These are phyloP conservation scores for Athelia sp. DNA, from an alignment of 1,284 basidiomycete genomes.

Conservation along the genomic window DNA sequence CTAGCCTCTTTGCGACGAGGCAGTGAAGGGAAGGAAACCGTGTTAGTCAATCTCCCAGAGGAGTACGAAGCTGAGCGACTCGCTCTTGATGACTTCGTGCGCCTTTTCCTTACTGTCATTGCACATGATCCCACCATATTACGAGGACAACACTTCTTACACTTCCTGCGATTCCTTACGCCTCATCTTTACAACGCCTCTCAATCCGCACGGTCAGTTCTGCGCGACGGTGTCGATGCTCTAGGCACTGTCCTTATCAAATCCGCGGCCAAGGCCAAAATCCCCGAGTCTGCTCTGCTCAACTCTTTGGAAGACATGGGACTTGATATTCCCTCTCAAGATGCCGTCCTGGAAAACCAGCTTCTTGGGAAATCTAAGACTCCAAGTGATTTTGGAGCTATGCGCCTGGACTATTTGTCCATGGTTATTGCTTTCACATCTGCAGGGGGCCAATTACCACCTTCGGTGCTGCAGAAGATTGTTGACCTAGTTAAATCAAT, in stretches of 20 bases:
- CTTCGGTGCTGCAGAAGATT: constrained; percentile 41
- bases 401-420: constrained; percentile 63
- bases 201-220: constrained; percentile 42
- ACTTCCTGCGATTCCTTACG: constrained; percentile 52
- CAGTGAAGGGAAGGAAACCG: constrained; percentile 25
- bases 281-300: constrained; percentile 28
- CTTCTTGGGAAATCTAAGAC: constrained; percentile 36
- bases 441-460: constrained; percentile 51
- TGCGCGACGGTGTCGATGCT: constrained; percentile 67
- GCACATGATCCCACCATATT: constrained; percentile 66
- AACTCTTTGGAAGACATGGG: constrained; percentile 21
- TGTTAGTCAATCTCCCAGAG: constrained; percentile 47
- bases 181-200: constrained; percentile 57
- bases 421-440: constrained; percentile 52
- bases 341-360: constrained; percentile 27
- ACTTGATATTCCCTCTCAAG: constrained; percentile 17
- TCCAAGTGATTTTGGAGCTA: constrained; percentile 48
- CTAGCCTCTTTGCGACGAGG: constrained; percentile 48
- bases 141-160: constrained; percentile 66
- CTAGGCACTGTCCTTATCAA: constrained; percentile 55
- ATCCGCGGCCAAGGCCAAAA: constrained; percentile 41
- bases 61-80: constrained; percentile 60
- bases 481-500: constrained; percentile 58
- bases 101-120: constrained; percentile 75
- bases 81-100: constrained; percentile 62